phyloP scores from a whole-genome alignment of 2,329 filamentous ascomycete species.

The Monilinia fructigena region DNA sequence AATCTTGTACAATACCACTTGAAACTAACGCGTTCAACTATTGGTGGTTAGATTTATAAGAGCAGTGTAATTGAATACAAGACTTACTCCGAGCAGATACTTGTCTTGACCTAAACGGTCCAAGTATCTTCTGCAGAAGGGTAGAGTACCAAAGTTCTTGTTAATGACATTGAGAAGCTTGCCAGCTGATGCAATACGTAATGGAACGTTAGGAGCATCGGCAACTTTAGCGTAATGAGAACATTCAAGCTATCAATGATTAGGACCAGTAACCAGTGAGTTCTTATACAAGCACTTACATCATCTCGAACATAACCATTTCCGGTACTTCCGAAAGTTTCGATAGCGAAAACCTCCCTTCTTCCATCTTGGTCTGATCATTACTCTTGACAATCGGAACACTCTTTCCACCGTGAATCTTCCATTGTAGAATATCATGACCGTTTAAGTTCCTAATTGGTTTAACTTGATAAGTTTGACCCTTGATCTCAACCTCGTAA shows the following conservation, averaged over 20 bases:
- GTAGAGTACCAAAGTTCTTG: conserved; percentile 93
- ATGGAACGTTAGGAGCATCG: conserved; percentile 72
- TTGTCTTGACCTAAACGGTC: conserved; percentile 94
- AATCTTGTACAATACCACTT: conserved; percentile 82
- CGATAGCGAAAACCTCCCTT: conserved; percentile 95
- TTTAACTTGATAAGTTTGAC: conserved; percentile 54
- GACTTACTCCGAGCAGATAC: conserved; percentile 79
- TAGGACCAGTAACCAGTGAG: conserved; percentile 4
- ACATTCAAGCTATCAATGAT: conserved; percentile 61
- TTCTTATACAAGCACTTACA: conserved; percentile 48
- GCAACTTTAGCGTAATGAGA: conserved; percentile 81
- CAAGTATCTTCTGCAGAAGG: conserved; percentile 86
- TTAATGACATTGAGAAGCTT: conserved; percentile 84
- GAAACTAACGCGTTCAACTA: conserved; percentile 84
- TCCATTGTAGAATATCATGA: conserved; percentile 85
- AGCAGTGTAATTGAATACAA: background rate
- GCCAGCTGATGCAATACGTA: conserved; percentile 80
- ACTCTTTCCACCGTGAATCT: conserved; percentile 89
- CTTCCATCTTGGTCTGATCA: conserved; percentile 95
- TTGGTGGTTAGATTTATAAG: conserved; percentile 36
- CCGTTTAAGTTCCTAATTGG: conserved; percentile 56
- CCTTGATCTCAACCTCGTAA: conserved; percentile 56
- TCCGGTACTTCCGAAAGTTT: conserved; percentile 92
- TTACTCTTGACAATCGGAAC: conserved; percentile 89
- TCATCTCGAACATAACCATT: conserved; percentile 86